Percentiles rank a stretch among this genome's conserved stretches.
Evolutionary conservation across 768 basidiomycete species (phyloP).

Genomic region (Leccinum pellstonianum): DNA sequence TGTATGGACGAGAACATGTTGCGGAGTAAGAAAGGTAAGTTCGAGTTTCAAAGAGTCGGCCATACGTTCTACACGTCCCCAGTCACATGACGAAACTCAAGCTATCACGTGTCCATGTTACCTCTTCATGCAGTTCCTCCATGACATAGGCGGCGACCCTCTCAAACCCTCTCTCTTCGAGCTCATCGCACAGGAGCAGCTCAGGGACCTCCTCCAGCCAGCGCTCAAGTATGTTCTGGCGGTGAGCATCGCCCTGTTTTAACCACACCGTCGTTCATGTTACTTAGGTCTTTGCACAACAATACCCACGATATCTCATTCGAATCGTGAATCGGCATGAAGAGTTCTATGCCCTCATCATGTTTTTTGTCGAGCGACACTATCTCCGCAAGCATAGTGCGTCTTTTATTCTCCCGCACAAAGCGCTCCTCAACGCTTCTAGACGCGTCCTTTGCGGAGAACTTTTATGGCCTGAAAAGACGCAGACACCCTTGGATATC

Average conservation of each 20-base stretch:
- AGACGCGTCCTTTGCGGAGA: conserved; percentile 95
- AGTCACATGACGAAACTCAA: conserved; percentile 31
- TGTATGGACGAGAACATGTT: conserved; percentile 65
- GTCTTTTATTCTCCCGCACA: conserved; percentile 23
- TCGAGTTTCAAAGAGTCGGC: neutral
- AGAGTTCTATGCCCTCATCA: conserved; percentile 88
- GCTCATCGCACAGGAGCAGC: conserved; percentile 90
- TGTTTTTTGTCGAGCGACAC: conserved; percentile 88
- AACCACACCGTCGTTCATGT: neutral
- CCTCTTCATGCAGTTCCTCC: conserved; percentile 74
- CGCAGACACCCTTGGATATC: conserved; percentile 70
- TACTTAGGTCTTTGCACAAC: conserved; percentile 88
- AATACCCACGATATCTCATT: conserved; percentile 89
- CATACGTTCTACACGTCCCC: neutral
- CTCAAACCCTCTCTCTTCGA: conserved; percentile 86
- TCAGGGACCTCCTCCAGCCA: conserved; percentile 88
- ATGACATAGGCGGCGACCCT: conserved; percentile 69
- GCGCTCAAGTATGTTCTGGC: conserved; percentile 92
- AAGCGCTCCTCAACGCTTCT: conserved; percentile 9
- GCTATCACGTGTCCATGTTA: conserved; percentile 19
- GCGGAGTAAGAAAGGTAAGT: conserved; percentile 13
- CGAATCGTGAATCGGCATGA: conserved; percentile 93
- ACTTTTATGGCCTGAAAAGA: conserved; percentile 92
- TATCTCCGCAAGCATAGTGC: conserved; percentile 85
- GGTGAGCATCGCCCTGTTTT: conserved; percentile 45